Base-by-base conservation (phyloP, 176 grass and related monocot species). In the Thinopyrum elongatum region DNA sequence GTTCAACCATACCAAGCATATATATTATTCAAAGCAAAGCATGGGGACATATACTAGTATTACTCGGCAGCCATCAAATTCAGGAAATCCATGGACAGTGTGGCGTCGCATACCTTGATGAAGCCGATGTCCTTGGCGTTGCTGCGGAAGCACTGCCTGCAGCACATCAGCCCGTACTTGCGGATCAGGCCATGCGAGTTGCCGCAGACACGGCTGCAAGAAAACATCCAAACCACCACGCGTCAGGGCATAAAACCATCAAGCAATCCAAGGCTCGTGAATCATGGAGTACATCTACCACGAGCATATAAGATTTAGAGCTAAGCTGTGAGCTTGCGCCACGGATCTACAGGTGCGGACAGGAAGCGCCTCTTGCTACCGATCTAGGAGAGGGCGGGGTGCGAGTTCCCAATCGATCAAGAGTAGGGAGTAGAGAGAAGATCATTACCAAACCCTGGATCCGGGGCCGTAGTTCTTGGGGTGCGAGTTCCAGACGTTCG, bases 121-220 rank as follows among this genome's bases (percentile, higher is more conserved):
- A 98, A 98, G 85, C 95, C 95, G 62, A 98, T 95, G 81, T 93
- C 89, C 86, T 98, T 98, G 80, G 95, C 95, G 4, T 98, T 94
- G 89, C 95, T 98, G 77, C 91, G 91, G 86, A 98, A 98, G 91
- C 95, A 95, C 91, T 98, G 95, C 74, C 93, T 87, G 86, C 93
- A 98, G 88, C 95, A 95, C 95, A 98, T 98, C 44, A 95, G 90
- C 2, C 93, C 95, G 15, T 95, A 95, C 85, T 98, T 98, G 63
- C 95, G 86, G 88, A 95, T 98, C 64, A 98, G 44, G 74, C 88
- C 95, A 90, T 98, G 93, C 46, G 95, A 87, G 34, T 98, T 95
- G 6, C 91, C 93, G 53, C 95, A 95, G 63, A 98, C 95, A 68
- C 95, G 91, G 91, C 91, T 95, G 86, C 78, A 92, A 51, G 23